Percentiles rank a stretch among this genome's conserved stretches.
Evolutionary conservation across 495 filamentous ascomycete genomes (phyloP).

Genomic region (Penicillium longicatenatum): DNA sequence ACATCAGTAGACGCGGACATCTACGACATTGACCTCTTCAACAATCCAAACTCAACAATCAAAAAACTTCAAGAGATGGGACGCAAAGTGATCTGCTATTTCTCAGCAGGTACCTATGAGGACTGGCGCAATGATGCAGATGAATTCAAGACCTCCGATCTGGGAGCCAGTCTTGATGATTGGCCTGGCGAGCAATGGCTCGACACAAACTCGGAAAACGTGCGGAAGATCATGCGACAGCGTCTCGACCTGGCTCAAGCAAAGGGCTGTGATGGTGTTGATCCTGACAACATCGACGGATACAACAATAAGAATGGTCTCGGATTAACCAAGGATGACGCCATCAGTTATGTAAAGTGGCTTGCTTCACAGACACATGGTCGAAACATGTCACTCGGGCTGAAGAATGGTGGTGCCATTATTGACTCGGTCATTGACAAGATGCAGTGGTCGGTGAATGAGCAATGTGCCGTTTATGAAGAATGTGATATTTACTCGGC

Average conservation of each 20-base stretch:
- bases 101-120: constrained; percentile 68
- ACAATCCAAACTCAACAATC: constrained; percentile 48
- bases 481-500: constrained; percentile 59
- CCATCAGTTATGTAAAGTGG: constrained; percentile 60
- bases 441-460: constrained; percentile 71
- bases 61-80: constrained; percentile 45
- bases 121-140: constrained; percentile 56
- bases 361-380: constrained; percentile 54
- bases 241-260: constrained; percentile 56
- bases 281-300: constrained; percentile 73
- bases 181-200: constrained; percentile 73
- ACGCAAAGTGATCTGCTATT: constrained; percentile 72
- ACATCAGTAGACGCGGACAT: constrained; percentile 50
- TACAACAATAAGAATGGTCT: constrained; percentile 62
- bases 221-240: constrained; percentile 61
- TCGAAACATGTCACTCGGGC: constrained; percentile 55
- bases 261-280: constrained; percentile 71
- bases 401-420: constrained; percentile 68
- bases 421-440: constrained; percentile 55
- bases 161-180: constrained; percentile 55
- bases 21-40: constrained; percentile 66
- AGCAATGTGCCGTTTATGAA: constrained; percentile 64
- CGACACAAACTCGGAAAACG: constrained; percentile 54
- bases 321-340: constrained; percentile 52
- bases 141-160: constrained; percentile 53